A percentile compares a stretch with the other conserved stretches of the same genome.
phyloP scores from a whole-genome alignment of 2,329 filamentous ascomycete genomes.

The Daldinia sp. region DNA sequence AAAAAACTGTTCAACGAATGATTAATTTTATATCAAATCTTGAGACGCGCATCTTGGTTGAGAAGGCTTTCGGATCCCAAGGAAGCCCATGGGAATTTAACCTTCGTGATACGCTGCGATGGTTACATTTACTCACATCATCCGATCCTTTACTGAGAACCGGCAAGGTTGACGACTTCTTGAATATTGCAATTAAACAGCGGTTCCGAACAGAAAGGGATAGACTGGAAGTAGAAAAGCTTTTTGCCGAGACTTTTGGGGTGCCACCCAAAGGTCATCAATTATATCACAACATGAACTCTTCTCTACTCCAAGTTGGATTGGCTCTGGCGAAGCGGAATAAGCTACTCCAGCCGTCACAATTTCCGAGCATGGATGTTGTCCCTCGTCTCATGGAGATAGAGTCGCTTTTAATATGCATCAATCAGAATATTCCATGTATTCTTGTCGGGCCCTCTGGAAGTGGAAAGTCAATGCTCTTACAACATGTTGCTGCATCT shows the following conservation, averaged over 20 bases:
- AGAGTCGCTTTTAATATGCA: constrained; percentile 86
- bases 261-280: constrained; percentile 63
- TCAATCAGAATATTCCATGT: constrained; percentile 86
- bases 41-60: constrained; percentile 72
- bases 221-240: constrained; percentile 66
- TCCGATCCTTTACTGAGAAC: constrained; percentile 67
- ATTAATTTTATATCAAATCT: constrained; percentile 84
- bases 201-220: constrained; percentile 82
- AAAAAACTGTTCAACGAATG: constrained; percentile 68
- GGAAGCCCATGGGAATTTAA: constrained; percentile 96
- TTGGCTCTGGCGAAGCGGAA: constrained; percentile 74
- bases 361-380: constrained; percentile 59
- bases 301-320: constrained; percentile 77
- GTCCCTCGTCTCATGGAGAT: constrained; percentile 72
- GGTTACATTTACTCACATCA: constrained; percentile 77
- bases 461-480: constrained; percentile 82
- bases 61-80: constrained; percentile 66
- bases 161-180: constrained; percentile 73
- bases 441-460: constrained; percentile 88
- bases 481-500: constrained; percentile 81
- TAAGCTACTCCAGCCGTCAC: constrained; percentile 58
- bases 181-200: constrained; percentile 84
- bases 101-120: constrained; percentile 86
- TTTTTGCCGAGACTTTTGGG: constrained; percentile 74
- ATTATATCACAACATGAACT: constrained; percentile 75